Conservation (phyloP, 2,329 filamentous ascomycete species). For the Pseudocercospora vitis region DNA sequence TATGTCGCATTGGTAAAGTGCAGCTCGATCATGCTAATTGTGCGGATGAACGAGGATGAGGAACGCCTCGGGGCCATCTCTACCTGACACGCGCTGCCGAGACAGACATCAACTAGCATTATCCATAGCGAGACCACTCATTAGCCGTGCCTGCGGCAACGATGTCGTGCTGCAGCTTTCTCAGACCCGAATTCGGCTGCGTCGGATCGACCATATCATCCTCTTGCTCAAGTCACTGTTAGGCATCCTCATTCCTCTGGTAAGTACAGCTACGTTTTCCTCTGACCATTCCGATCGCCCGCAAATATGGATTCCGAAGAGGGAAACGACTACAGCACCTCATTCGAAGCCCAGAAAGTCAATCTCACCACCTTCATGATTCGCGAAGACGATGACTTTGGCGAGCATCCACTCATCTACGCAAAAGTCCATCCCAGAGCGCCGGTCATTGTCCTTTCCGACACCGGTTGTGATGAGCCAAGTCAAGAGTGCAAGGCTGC, state of each 20-base stretch:
- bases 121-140: not conserved
- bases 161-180: not conserved
- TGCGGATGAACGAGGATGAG: no score
- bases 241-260: not conserved
- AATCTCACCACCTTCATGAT: conserved; percentile 49
- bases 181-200: not conserved
- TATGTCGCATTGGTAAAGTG: no score
- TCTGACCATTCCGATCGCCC: not conserved
- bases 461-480: conserved; percentile 49
- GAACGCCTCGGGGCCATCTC: no score
- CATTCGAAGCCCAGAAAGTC: conserved; percentile 41
- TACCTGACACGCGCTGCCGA: no score
- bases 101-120: no score
- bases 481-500: conserved; percentile 30
- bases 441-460: conserved; percentile 43
- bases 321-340: conserved; percentile 8
- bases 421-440: conserved; percentile 42
- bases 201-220: not conserved
- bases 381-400: conserved; percentile 46
- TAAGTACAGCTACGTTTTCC: not conserved
- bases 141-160: not conserved
- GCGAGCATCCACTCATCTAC: conserved; percentile 50
- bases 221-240: not conserved
- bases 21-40: no score
- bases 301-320: not conserved